Base-by-base conservation (phyloP, 2,329 filamentous ascomycete genomes). In the Monosporascus sp. region DNA sequence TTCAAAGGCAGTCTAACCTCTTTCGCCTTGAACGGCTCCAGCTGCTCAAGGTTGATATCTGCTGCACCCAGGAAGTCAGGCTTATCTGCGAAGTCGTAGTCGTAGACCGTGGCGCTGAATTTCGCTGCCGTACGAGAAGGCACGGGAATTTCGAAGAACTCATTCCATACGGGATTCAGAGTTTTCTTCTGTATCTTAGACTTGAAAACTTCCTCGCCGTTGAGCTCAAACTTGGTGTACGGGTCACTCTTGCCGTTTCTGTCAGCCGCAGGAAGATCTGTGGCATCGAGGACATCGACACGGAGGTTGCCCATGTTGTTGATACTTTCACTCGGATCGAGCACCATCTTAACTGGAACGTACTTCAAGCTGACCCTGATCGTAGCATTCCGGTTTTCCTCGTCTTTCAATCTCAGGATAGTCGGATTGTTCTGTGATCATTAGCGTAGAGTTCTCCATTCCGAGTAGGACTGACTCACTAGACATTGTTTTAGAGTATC, bases 161-260 rank as follows among this genome's bases (percentile, higher is more conserved):
- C 94, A 66, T 97, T 97, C 95, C 95, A 99, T 0, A 84, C 82
- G 0, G 94, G 94, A 61, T 94, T 86, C 3, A 99, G 80, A 0
- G 94, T 97, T 81, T 99, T 99, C 82, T 97, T 99, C 69, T 93
- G 87, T 2, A 87, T 85, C 74, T 97, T 95, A 45, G 92, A 96
- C 80, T 97, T 99, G 83, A 90, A 91, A 1, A 97, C 82, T 53
- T 95, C 89, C 64, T 90, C 85, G 47, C 88, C 92, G 64, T 96
- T 93, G 60, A 97, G 80, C 58, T 89, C 84, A 69, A 99, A 99
- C 66, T 93, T 93, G 81, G 89, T 95, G 76, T 93, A 99, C 5
- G 94, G 94, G 66, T 99, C 94, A 63, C 91, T 97, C 80, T 88
- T 97, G 61, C 94, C 94, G 67, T 99, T 99, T 37, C 91, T 86